Base-by-base conservation (phyloP, 495 filamentous ascomycete species). In the Penicillium simplicissimum region DNA sequence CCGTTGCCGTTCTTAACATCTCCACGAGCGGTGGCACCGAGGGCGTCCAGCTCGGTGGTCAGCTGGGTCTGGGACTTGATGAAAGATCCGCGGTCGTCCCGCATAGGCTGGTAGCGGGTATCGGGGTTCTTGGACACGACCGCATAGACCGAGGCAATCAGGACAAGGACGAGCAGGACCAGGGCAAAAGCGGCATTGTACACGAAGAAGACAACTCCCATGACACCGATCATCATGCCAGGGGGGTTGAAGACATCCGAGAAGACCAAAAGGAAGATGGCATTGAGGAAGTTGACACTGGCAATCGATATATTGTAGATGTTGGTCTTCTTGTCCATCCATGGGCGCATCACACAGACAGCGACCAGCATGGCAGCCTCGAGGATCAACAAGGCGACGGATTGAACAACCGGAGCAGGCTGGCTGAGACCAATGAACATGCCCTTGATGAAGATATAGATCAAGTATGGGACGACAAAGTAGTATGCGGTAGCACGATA, bases 321-420 rank as follows among this genome's bases (percentile, higher is more conserved):
- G 73, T 98, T 98, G 60, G 94, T 97, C 78, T 93, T 95, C 85
- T 97, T 98, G 81, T 98, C 95, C 95, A 98, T 98, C 87, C 92
- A 98, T 8, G 95, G 95, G 42, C 91, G 87, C 66, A 97, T 78
- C 47, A 96, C 86, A 62, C 85, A 89, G 36, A 92, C 87, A 33
- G 72, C 85, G 67, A 98, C 88, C 63, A 98, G 81, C 67, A 91
- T 88, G 31, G 69, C 85, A 0, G 90, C 89, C 78, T 98, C 95
- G 61, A 98, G 87, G 42, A 98, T 74, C 51, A 98, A 82, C 60
- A 97, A 77, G 2, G 88, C 91, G 49, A 98, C 83, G 8, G 94
- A 93, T 71, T 97, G 94, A 21, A 88, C 86, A 13, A 84, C 86
- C n/a, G 88, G 87, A 49, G 76, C 84, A 0, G 75, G 71, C 74